These are phyloP conservation scores for Vinca minor DNA, from an alignment of 257 asterid species.

Conservation along the genomic window DNA sequence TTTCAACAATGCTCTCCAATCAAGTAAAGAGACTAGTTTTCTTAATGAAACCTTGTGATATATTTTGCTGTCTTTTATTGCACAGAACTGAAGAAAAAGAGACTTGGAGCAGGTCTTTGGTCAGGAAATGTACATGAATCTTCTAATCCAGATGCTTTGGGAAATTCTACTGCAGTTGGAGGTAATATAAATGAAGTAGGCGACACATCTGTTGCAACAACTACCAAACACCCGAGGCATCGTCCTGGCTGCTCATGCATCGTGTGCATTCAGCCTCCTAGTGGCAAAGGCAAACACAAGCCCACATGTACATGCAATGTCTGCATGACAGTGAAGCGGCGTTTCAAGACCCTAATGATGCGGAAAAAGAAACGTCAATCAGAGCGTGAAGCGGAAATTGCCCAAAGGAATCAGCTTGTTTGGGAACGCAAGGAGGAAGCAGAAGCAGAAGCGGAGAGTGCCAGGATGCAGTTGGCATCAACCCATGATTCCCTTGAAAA, in stretches of 20 bases:
- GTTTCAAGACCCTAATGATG: slow-evolving; percentile 95
- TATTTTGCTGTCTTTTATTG: slow-evolving; percentile 3
- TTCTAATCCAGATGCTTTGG: slow-evolving; percentile 31
- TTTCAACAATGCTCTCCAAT: neutral
- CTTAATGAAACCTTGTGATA: slow-evolving; percentile 2
- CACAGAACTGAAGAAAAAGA: slow-evolving; percentile 50
- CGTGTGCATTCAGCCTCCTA: slow-evolving; percentile 98
- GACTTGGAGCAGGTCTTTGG: slow-evolving; percentile 36
- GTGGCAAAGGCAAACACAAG: slow-evolving; percentile 96
- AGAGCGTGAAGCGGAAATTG: slow-evolving; percentile 83
- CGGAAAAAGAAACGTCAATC: slow-evolving; percentile 92
- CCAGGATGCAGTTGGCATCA: slow-evolving; percentile 23
- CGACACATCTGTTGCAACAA: slow-evolving; percentile 53
- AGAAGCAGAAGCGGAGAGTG: slow-evolving; percentile 60
- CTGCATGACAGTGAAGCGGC: slow-evolving; percentile 92
- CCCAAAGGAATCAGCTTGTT: slow-evolving; percentile 45
- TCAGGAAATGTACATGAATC: slow-evolving; percentile 34
- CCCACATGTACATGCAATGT: slow-evolving; percentile 92
- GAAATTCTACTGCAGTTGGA: slow-evolving; percentile 31
- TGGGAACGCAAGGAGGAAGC: slow-evolving; percentile 54
- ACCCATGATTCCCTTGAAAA: slow-evolving; percentile 23
- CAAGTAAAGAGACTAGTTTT: neutral
- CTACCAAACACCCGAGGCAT: slow-evolving; percentile 90
- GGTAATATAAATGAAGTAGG: slow-evolving; percentile 38
- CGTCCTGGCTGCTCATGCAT: slow-evolving; percentile 98